Base-by-base conservation (phyloP, 208 protist species). In the Trypanosoma mega region DNA sequence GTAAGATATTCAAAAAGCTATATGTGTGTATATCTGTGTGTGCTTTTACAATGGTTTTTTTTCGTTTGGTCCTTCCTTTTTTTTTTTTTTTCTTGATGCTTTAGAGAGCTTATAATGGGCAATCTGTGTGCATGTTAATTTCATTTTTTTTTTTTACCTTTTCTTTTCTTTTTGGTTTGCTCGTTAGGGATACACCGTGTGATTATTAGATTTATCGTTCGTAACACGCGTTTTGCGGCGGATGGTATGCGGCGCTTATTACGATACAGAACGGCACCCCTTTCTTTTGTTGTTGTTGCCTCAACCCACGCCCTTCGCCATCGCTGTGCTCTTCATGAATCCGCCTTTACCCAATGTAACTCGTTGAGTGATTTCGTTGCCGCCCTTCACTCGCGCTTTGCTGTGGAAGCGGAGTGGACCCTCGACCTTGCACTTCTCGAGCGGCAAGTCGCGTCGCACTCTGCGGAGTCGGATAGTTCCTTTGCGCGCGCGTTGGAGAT, bases 351-450 rank as follows among this genome's bases (percentile, higher is more conserved):
- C 8, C 12, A 6, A 12, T 64, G 33, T 30, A 11, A 20, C 37
- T 45, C 27, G 8, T 16, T 36, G 1, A 57, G 64, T 36, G 24
- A 7, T 11, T 26, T 53, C 14, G 30, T 20, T 0, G 21, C 39
- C 7, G 39, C 31, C 37, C 47, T 54, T 3, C 21, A 26, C 14
- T 50, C 41, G 21, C 26, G 41, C 37, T 63, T 29, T 16, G 23
- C 2, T 23, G 23, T 30, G 2, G 58, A 67, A 12, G 23, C 43
- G 4, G 64, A 65, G 31, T 84, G 81, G 81, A 55, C 64, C 23
- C 14, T 88, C 2, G 34, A 39, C 34, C 6, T 12, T 39, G 6
- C 34, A 39, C 34, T 16, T 11, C 45, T 30, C 11, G 26, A 50
- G 26, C 45, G 14, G 23, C 45, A 12, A 7, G 45, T 24, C 9